Percentiles rank a stretch among this genome's conserved stretches.
Conservation (phyloP, 345 rosid genomes). For the Raphanus sativus region DNA sequence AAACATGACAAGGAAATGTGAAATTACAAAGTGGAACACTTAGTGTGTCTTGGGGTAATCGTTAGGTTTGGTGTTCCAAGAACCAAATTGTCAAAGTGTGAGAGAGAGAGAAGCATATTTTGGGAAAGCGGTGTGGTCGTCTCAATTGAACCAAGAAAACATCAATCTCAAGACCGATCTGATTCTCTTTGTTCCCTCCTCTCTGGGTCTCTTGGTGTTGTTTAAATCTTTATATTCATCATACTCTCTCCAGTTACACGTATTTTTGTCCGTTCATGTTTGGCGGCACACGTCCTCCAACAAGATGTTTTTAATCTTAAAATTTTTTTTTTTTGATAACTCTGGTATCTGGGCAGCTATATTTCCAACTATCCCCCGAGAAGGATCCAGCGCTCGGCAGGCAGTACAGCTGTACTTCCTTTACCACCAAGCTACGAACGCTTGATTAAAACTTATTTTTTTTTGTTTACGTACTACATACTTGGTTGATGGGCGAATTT, state of each 20-base stretch:
- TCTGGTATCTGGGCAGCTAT: too few relatives aligned
- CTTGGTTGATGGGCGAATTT: neutral
- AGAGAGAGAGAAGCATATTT: slow-evolving; percentile 50
- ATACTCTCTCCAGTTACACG: slow-evolving; percentile 7
- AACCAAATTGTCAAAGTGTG: slow-evolving; percentile 38
- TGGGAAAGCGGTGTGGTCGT: slow-evolving; percentile 84
- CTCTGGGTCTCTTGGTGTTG: slow-evolving; percentile 37
- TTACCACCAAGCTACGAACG: too few relatives aligned
- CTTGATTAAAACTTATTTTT: too few relatives aligned
- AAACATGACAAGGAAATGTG: slow-evolving; percentile 29
- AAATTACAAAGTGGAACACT: slow-evolving; percentile 35
- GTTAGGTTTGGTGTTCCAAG: slow-evolving; percentile 45
- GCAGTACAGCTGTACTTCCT: too few relatives aligned
- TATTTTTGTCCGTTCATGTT: slow-evolving; percentile 33
- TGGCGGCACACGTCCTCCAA: slow-evolving; percentile 25
- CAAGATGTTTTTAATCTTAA: neutral
- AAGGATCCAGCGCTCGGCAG: too few relatives aligned
- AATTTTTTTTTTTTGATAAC: too few relatives aligned
- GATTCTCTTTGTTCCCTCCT: slow-evolving; percentile 58
- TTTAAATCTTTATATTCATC: slow-evolving; percentile 12
- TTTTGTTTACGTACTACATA: neutral
- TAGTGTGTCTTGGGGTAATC: slow-evolving; percentile 51
- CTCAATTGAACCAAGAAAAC: slow-evolving; percentile 48
- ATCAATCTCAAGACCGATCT: slow-evolving; percentile 78
- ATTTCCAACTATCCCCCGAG: too few relatives aligned